A percentile compares a stretch with the other conserved stretches of the same genome.
phyloP scores from a whole-genome alignment of 768 basidiomycete genomes.

The Boletus sensibilis region DNA sequence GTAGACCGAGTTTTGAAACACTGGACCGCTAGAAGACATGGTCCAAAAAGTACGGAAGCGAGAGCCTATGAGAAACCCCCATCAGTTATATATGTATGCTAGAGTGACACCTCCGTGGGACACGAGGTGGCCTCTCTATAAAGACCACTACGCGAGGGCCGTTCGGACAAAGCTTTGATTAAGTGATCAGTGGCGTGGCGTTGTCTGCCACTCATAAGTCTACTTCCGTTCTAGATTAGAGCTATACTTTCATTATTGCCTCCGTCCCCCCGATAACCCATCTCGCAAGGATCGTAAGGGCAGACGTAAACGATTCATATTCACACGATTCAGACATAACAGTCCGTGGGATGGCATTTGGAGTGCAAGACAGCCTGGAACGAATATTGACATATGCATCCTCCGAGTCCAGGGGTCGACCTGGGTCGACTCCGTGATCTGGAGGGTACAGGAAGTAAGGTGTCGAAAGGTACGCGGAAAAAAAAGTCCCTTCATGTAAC shows the following conservation, averaged over 20 bases:
- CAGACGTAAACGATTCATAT: neutral
- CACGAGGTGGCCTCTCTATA: neutral
- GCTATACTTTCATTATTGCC: neutral
- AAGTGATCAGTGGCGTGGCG: neutral
- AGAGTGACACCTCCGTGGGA: neutral
- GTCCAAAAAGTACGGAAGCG: neutral
- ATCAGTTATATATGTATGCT: constrained; percentile 14
- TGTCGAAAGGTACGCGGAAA: neutral
- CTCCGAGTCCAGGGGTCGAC: neutral
- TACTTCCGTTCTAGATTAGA: too few relatives aligned
- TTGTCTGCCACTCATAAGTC: neutral
- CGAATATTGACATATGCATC: neutral
- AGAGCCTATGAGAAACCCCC: neutral
- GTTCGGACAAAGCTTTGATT: neutral
- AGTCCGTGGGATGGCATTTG: neutral
- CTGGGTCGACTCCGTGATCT: neutral
- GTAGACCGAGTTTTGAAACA: constrained; percentile 25
- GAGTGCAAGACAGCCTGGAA: neutral
- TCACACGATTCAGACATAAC: neutral
- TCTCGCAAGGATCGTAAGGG: neutral
- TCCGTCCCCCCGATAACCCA: neutral
- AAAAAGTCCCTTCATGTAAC: neutral
- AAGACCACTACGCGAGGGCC: neutral
- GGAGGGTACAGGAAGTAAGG: neutral
- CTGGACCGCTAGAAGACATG: constrained; percentile 20